Conservation (phyloP, 257 asterid species). For the Solanum corneliomulleri region DNA sequence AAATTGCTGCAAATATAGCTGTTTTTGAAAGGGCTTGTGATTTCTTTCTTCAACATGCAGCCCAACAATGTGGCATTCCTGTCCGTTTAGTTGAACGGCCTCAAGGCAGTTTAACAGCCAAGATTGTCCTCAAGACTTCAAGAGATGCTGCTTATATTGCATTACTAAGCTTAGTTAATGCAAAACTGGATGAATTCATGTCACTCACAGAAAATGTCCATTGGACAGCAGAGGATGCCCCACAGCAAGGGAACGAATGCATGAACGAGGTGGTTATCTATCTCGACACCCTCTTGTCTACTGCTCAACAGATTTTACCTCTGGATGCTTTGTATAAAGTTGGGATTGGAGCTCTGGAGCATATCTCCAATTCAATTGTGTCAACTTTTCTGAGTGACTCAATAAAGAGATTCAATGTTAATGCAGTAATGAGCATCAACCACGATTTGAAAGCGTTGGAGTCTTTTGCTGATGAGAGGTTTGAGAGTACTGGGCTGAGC, state of each 20-base stretch:
- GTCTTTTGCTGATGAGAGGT: slow-evolving; percentile 75
- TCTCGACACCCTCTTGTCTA: slow-evolving; percentile 76
- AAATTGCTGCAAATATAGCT: slow-evolving; percentile 83
- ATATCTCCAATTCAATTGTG: slow-evolving; percentile 60
- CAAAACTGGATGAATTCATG: slow-evolving; percentile 76
- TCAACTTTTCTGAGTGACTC: slow-evolving; percentile 57
- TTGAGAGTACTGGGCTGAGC: slow-evolving; percentile 59
- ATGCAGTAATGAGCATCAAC: slow-evolving; percentile 49
- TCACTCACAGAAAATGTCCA: slow-evolving; percentile 60
- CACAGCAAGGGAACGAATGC: slow-evolving; percentile 60
- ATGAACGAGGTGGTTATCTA: slow-evolving; percentile 66
- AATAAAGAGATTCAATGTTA: slow-evolving; percentile 64
- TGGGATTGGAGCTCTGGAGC: slow-evolving; percentile 84
- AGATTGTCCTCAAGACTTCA: slow-evolving; percentile 73
- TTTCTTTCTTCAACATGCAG: slow-evolving; percentile 89
- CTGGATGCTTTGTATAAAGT: slow-evolving; percentile 78
- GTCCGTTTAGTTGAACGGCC: slow-evolving; percentile 70
- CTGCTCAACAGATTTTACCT: slow-evolving; percentile 86
- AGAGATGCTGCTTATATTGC: slow-evolving; percentile 88
- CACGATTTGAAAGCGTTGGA: slow-evolving; percentile 63
- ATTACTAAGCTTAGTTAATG: slow-evolving; percentile 47
- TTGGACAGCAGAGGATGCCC: slow-evolving; percentile 66
- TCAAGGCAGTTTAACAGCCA: slow-evolving; percentile 69
- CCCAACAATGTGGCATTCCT: slow-evolving; percentile 94
- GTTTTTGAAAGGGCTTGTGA: slow-evolving; percentile 88